Evolutionary conservation across 1,284 basidiomycete genomes (phyloP).

Genomic region (Malassezia obtusa): DNA sequence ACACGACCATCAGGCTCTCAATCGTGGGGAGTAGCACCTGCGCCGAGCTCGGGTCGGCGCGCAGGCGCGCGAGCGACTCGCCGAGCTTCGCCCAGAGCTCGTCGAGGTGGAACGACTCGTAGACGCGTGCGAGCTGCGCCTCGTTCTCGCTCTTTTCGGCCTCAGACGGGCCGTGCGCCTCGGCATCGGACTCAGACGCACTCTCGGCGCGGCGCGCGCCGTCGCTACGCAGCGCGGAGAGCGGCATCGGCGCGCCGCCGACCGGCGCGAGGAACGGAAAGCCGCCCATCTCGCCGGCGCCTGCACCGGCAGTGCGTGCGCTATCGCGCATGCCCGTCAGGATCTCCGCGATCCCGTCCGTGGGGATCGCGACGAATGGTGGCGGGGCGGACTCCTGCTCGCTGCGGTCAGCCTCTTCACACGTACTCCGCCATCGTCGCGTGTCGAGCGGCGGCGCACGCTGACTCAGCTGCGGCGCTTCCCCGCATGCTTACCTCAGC

Average conservation of each 20-base stretch:
- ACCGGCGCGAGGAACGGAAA: background rate
- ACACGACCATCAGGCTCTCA: constrained; percentile 78
- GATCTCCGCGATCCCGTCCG: constrained; percentile 5
- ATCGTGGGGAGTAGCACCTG: constrained; percentile 43
- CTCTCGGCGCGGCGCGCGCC: background rate
- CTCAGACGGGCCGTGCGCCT: background rate
- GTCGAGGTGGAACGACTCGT: constrained; percentile 42
- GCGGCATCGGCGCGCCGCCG: background rate
- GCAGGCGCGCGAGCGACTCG: constrained; percentile 36
- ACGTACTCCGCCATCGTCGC: constrained; percentile 16
- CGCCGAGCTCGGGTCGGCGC: constrained; percentile 38
- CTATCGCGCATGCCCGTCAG: background rate
- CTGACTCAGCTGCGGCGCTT: background rate
- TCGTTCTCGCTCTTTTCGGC: constrained; percentile 44
- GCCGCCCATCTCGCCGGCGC: background rate
- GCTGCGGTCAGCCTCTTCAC: constrained; percentile 3
- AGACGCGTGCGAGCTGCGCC: constrained; percentile 37
- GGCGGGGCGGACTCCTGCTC: background rate
- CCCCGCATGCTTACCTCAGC: background rate
- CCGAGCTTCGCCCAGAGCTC: constrained; percentile 38
- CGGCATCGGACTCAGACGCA: background rate
- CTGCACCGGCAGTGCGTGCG: background rate
- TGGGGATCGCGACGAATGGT: constrained; percentile 2
- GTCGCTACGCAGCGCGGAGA: background rate
- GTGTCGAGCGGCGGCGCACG: background rate